phyloP scores from a whole-genome alignment of 1,139 yeast genomes.

The Diutina neorugosa region DNA sequence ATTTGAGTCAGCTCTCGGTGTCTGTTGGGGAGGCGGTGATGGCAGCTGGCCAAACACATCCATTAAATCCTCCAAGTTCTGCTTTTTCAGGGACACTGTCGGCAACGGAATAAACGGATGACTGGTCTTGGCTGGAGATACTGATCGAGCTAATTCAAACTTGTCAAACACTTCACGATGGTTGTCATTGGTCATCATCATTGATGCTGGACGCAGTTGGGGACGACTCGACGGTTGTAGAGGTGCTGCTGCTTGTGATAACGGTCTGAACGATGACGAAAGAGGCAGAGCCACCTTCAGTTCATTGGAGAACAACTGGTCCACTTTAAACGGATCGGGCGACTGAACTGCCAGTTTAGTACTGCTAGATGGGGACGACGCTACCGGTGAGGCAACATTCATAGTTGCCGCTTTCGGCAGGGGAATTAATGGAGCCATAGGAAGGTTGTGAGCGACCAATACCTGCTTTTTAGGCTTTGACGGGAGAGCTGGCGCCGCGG shows the following conservation, averaged over 20 bases:
- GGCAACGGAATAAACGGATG: neutral
- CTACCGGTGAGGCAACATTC: neutral
- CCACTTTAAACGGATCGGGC: neutral
- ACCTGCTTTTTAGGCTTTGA: neutral
- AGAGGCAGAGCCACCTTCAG: neutral
- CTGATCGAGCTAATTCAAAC: neutral
- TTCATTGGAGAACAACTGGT: neutral
- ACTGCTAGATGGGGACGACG: neutral
- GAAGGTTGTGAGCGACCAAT: neutral
- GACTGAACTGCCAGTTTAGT: neutral
- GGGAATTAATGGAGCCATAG: neutral
- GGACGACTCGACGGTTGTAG: neutral
- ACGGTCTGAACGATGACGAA: neutral
- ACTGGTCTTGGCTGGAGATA: neutral
- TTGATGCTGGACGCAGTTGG: neutral
- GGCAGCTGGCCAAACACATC: neutral
- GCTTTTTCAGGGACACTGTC: neutral
- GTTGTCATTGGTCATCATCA: neutral
- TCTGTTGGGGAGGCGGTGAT: neutral
- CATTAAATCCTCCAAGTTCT: slow-evolving; percentile 1
- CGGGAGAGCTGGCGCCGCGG: neutral
- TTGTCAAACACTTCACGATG: neutral
- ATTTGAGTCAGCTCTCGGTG: neutral
- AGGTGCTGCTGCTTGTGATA: neutral
- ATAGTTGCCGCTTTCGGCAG: neutral